Base-by-base conservation (phyloP, 768 basidiomycete genomes). In the Boletus eberwhitei region DNA sequence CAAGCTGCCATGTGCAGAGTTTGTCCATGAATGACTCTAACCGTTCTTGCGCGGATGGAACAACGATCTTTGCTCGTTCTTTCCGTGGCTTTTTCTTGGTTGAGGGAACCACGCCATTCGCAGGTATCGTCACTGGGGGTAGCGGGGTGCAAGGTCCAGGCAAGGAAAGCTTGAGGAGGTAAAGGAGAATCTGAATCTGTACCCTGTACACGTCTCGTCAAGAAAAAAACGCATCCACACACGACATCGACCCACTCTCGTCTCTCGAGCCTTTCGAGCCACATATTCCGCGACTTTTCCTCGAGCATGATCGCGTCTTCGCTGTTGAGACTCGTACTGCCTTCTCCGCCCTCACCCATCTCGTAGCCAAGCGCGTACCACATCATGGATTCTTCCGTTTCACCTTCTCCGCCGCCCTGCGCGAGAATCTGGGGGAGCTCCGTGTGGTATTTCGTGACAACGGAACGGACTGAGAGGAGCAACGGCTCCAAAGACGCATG, bases 21-120 rank as follows among this genome's bases (percentile, higher is more conserved):
- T 85, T 88, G 69, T 91, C 89, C 85, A 90, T 88, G 68, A 86
- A 84, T 1, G 75, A 73, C 65, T 91, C 88, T 2, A 90, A 69
- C 24, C 77, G 75, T n/a, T 83, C 85, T 47, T 81, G 79, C 2
- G 61, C 36, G 51, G 64, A 48, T 58, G 66, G 53, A 61, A 60
- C 29, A 51, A 58, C n/a, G 43, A 60, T n/a, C 59, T 38, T 71
- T 53, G 45, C 55, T 26, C 57, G 60, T 29, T 56, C 57, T 48
- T 60, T 64, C 52, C 24, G 60, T 26, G 60, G 66, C 47, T 65
- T 73, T 46, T 61, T 75, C 77, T 40, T 71, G 53, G 54, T 71
- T 60, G 55, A 58, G 6, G 58, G 56, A 37, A 66, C 70, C 2
- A 61, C 62, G 11, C 71, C 66, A 4, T 68, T 55, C 12, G 39